Conservation (phyloP, 192 early-diverging fungal species). For the Kickxella alabastrina region DNA sequence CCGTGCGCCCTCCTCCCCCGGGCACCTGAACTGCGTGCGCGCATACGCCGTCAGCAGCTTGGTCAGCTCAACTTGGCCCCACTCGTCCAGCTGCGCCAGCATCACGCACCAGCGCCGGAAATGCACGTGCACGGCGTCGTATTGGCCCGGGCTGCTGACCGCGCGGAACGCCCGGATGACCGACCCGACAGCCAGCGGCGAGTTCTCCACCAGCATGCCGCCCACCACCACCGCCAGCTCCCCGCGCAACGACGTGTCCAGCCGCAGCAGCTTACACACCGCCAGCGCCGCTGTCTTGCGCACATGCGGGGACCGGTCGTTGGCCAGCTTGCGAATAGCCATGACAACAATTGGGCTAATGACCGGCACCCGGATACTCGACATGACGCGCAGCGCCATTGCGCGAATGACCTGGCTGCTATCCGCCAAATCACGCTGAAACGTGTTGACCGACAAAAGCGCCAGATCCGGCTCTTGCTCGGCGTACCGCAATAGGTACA, state of each 20-base stretch:
- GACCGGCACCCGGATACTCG: conserved; percentile 86
- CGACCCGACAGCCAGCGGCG: conserved; percentile 82
- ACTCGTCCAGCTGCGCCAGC: conserved; percentile 89
- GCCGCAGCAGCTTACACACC: conserved; percentile 72
- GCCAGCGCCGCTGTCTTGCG: conserved; percentile 89
- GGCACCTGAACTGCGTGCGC: conserved; percentile 51
- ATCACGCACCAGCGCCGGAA: conserved; percentile 83
- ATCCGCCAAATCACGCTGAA: conserved; percentile 94
- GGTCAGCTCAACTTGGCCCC: conserved; percentile 88
- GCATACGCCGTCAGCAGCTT: conserved; percentile 78
- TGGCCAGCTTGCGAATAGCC: conserved; percentile 80
- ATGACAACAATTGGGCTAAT: conserved; percentile 90
- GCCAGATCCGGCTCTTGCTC: conserved; percentile 96
- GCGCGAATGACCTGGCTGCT: conserved; percentile 89
- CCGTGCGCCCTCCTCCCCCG: conserved; percentile 6
- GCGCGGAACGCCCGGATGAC: conserved; percentile 80
- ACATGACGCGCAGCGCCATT: conserved; percentile 95
- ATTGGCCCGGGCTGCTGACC: conserved; percentile 83
- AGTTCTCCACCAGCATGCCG: conserved; percentile 74
- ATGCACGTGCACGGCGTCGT: conserved; percentile 83
- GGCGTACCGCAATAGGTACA: conserved; percentile 91
- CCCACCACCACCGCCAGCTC: conserved; percentile 73
- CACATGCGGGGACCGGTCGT: conserved; percentile 89
- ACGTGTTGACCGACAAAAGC: conserved; percentile 93
- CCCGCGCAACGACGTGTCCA: conserved; percentile 75